Conservation (phyloP, 1,284 basidiomycete genomes). For the Neolentinus lepideus region DNA sequence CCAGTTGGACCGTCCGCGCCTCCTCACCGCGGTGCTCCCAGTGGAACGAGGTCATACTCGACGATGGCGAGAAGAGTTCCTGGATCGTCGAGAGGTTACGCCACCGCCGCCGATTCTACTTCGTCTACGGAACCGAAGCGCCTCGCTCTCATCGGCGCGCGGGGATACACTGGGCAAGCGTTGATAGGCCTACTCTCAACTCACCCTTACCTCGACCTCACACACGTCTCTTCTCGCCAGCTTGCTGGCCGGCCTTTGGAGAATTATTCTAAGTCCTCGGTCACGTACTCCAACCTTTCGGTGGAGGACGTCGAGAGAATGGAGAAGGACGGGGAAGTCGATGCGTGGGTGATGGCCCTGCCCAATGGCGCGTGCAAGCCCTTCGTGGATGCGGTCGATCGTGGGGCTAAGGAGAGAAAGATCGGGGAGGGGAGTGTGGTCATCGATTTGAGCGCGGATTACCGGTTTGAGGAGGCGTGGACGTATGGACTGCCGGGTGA, state of each 20-base stretch:
- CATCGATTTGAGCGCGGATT: constrained; percentile 93
- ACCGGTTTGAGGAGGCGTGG: constrained; percentile 92
- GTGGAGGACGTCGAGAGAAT: constrained; percentile 74
- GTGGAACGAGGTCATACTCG: constrained; percentile 58
- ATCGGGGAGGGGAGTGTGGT: constrained; percentile 62
- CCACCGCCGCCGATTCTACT: constrained; percentile 39
- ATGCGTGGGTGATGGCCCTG: constrained; percentile 97
- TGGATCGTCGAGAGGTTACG: constrained; percentile 53
- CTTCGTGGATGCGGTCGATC: constrained; percentile 93
- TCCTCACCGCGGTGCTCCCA: constrained; percentile 43
- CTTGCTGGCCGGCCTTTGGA: constrained; percentile 79
- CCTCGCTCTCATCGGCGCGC: constrained; percentile 92
- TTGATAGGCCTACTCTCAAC: constrained; percentile 78
- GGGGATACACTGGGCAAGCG: constrained; percentile 94
- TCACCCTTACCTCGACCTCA: constrained; percentile 85
- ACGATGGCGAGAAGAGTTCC: constrained; percentile 56
- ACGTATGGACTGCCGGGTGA: constrained; percentile 98
- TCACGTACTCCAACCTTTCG: constrained; percentile 80
- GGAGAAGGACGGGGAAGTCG: constrained; percentile 84
- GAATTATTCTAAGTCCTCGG: constrained; percentile 74
- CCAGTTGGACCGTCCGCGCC: constrained; percentile 83
- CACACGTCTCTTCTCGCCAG: constrained; percentile 95
- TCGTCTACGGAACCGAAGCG: constrained; percentile 68
- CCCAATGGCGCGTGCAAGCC: constrained; percentile 97
- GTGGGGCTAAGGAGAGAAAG: constrained; percentile 50